phyloP scores from a whole-genome alignment of 257 asterid genomes.

The Rehmannia glutinosa region DNA sequence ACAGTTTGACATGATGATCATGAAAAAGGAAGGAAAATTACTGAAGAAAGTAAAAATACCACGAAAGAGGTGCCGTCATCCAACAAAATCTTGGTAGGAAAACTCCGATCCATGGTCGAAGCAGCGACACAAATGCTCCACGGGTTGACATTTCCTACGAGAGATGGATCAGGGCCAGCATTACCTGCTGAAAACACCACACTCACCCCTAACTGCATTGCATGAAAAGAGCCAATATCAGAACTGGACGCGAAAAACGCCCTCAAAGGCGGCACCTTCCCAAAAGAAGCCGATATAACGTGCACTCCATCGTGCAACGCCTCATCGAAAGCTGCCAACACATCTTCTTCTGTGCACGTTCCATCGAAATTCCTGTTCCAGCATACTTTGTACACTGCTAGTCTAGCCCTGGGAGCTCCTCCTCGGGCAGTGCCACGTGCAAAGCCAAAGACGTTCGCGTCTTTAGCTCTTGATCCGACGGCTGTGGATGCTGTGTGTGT shows the following conservation, averaged over 20 bases:
- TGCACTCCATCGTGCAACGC: constrained; percentile 60
- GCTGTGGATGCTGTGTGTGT: constrained; percentile 69
- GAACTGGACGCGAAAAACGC: constrained; percentile 22
- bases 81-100: constrained; percentile 38
- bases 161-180: constrained; percentile 46
- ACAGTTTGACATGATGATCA: too few relatives aligned
- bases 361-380: constrained; percentile 39
- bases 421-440: constrained; percentile 52
- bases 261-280: constrained; percentile 33
- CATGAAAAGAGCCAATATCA: constrained; percentile 45
- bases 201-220: constrained; percentile 50
- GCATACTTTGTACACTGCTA: constrained; percentile 68
- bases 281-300: constrained; percentile 48
- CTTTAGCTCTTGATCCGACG: constrained; percentile 33
- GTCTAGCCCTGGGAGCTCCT: constrained; percentile 64
- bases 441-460: constrained; percentile 29
- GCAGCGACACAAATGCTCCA: constrained; percentile 68
- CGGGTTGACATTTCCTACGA: constrained; percentile 43
- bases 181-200: constrained; percentile 53
- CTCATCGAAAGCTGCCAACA: constrained; percentile 55
- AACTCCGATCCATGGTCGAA: constrained; percentile 45
- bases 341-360: constrained; percentile 47
- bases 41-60: constrained; percentile 31
- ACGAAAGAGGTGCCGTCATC: constrained; percentile 23
- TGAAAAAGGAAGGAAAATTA: too few relatives aligned